Evolutionary conservation across 176 grass and related monocot species (phyloP).

Genomic region (Eleusine coracana): DNA sequence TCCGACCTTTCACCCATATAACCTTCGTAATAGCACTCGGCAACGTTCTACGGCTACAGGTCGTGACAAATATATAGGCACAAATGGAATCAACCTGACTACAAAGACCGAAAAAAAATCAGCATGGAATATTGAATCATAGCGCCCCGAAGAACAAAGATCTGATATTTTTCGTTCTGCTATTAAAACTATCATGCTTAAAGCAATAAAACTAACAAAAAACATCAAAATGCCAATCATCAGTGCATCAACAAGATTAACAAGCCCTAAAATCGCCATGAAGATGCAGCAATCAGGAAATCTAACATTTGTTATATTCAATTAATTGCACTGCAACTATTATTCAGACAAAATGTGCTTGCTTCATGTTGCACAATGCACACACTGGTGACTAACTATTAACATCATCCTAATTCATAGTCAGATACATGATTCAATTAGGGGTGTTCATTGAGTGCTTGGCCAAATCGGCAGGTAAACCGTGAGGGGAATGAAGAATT

Average conservation of each 20-base stretch:
- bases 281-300: not conserved
- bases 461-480: too few relatives aligned
- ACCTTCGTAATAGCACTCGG: too few relatives aligned
- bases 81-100: not conserved
- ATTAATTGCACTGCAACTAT: not conserved
- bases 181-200: not conserved
- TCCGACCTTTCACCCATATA: too few relatives aligned
- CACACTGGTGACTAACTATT: not conserved
- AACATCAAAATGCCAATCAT: not conserved
- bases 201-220: not conserved
- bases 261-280: not conserved
- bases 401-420: slow-evolving; percentile 6
- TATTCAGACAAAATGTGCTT: not conserved
- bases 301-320: not conserved
- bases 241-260: not conserved
- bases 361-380: not conserved
- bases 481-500: too few relatives aligned
- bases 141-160: not conserved
- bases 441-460: too few relatives aligned
- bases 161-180: not conserved
- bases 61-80: not conserved
- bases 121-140: slow-evolving; percentile 8
- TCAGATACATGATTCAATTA: not conserved
- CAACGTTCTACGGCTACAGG: too few relatives aligned
- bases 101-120: not conserved